phyloP scores from a whole-genome alignment of 1,284 basidiomycete genomes.

The Chalciporus piperatoides region DNA sequence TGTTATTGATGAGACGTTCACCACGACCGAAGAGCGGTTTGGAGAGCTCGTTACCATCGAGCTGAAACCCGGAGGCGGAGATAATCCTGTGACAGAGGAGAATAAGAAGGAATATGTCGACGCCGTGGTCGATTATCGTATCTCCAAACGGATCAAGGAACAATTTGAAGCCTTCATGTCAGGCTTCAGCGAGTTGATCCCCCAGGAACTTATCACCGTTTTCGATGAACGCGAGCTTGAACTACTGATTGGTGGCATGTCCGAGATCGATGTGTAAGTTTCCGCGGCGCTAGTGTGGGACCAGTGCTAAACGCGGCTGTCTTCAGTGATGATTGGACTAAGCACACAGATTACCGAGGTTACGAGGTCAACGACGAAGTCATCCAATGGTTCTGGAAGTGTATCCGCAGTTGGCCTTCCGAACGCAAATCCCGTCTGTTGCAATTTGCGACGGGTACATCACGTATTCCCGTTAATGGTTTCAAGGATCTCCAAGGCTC shows the following conservation, averaged over 20 bases:
- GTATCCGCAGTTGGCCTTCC: slow-evolving; percentile 87
- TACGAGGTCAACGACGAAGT: slow-evolving; percentile 81
- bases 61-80: slow-evolving; percentile 76
- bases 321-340: slow-evolving; percentile 69
- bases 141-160: slow-evolving; percentile 87
- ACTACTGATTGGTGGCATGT: slow-evolving; percentile 92
- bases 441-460: slow-evolving; percentile 93
- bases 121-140: slow-evolving; percentile 85
- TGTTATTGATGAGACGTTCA: slow-evolving; percentile 87
- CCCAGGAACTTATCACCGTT: slow-evolving; percentile 89
- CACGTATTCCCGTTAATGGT: slow-evolving; percentile 88
- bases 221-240: slow-evolving; percentile 96
- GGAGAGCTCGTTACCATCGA: slow-evolving; percentile 92
- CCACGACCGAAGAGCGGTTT: slow-evolving; percentile 89
- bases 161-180: slow-evolving; percentile 96
- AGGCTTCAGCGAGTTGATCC: slow-evolving; percentile 93
- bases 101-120: slow-evolving; percentile 98
- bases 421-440: slow-evolving; percentile 88
- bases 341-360: slow-evolving; percentile 72
- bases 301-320: slow-evolving; percentile 3
- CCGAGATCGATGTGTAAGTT: slow-evolving; percentile 86
- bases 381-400: slow-evolving; percentile 98
- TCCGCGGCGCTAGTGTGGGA: not conserved
- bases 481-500: slow-evolving; percentile 95
- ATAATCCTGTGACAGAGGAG: slow-evolving; percentile 83